A percentile compares a stretch with the other conserved stretches of the same genome.
Evolutionary conservation across 78 protist genomes (phyloP).

Genomic region (Speleostelium caveatum): DNA sequence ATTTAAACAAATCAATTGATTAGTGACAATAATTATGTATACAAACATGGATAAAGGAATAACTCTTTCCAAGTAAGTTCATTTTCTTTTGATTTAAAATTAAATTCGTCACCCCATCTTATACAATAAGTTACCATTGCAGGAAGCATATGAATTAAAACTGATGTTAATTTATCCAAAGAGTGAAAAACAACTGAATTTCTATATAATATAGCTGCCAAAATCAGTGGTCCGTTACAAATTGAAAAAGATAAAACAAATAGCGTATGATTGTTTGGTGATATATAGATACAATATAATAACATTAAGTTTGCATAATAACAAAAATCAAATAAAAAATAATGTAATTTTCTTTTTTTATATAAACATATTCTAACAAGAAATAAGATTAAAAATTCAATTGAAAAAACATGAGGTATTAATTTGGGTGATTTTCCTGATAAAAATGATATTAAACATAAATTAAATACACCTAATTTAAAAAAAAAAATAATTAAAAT

Average conservation of each 20-base stretch:
- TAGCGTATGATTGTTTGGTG: not conserved
- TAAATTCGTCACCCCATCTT: slow-evolving; percentile 30
- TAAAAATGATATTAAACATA: slow-evolving; percentile 62
- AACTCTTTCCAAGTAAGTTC: slow-evolving; percentile 12
- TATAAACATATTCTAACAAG: slow-evolving; percentile 30
- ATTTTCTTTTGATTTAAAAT: not conserved
- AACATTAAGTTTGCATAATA: slow-evolving; percentile 82
- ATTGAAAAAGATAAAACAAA: slow-evolving; percentile 39
- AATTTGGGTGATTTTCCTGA: slow-evolving; percentile 26
- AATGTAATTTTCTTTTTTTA: slow-evolving; percentile 61
- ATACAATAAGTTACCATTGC: slow-evolving; percentile 55
- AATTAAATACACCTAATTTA: slow-evolving; percentile 46
- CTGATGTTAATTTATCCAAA: slow-evolving; percentile 68
- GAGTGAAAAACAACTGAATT: slow-evolving; percentile 82
- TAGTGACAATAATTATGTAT: no score
- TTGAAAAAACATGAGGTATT: slow-evolving; percentile 27
- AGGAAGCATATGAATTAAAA: slow-evolving; percentile 74
- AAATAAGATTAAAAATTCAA: slow-evolving; percentile 24
- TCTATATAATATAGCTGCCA: slow-evolving; percentile 74
- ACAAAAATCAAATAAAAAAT: slow-evolving; percentile 83
- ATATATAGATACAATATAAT: slow-evolving; percentile 11
- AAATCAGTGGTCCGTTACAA: slow-evolving; percentile 68
- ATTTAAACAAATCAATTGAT: no score
- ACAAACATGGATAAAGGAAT: slow-evolving; percentile 14
- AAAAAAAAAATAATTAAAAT: not conserved